Base-by-base conservation (phyloP, 2,329 filamentous ascomycete genomes). In the Aureobasidium zeae region DNA sequence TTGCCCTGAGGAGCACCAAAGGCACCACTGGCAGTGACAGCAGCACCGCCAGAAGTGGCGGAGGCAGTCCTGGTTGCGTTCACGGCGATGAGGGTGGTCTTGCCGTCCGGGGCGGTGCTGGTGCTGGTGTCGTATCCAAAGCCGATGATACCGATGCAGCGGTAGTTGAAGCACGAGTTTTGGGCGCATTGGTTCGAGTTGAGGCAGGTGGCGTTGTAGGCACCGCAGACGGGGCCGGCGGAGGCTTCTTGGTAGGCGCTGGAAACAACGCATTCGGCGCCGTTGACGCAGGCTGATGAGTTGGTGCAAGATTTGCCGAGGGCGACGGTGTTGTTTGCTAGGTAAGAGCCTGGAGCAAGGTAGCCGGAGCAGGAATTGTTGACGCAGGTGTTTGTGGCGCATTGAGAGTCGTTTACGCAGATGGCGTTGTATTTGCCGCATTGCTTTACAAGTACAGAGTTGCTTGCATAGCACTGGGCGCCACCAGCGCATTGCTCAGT, bases 401-500 rank as follows among this genome's bases (percentile, higher is more conserved):
- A 56, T 13, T 56, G 52, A 16, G 41, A 36, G 44, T 55, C 45
- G 15, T 10, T 34, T 3, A 21, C 45, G 46, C 53, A 56, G 1
- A 29, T 47, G n/a, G 52, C 50, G 29, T 55, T 51, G 53, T 53
- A 55, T 16, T 50, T 53, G 19, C 53, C 53, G 36, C 53, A 55
- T 1, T 22, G 11, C 9, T 46, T 46, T 44, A 53, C 51, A 12
- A 24, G 46, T 5, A 38, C 34, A 2, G 44, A 33, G 11, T 33
- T 55, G 28, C 17, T 42, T 10, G 45, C 52, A 17, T 24, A 55
- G 46, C 53, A 55, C 12, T 50, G 16, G 4, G 48, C 52, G n/a
- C 50, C 52, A 11, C 15, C 12, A 1, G 36, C 34, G 31, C 53
- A 55, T 10, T 55, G 52, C 32, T 46, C 41, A 16, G 46, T 43